phyloP scores from a whole-genome alignment of 176 grass and related monocot species.

The Carex kokanica region DNA sequence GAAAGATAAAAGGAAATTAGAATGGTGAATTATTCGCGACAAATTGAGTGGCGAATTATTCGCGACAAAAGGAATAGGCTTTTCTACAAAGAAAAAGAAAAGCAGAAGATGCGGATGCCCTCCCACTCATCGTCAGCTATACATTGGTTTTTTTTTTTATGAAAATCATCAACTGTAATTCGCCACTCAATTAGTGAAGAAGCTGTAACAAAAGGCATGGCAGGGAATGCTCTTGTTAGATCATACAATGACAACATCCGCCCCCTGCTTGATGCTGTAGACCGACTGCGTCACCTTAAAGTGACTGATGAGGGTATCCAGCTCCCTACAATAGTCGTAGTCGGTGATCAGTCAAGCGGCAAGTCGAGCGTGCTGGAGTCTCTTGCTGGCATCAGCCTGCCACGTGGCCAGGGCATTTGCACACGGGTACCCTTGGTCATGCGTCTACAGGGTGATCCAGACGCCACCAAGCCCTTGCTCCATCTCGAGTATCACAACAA shows the following conservation, averaged over 20 bases:
- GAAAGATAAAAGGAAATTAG: too few relatives aligned
- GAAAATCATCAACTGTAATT: too few relatives aligned
- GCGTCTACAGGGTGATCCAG: conserved; percentile 21
- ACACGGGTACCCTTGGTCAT: conserved; percentile 35
- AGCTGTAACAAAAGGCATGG: background rate
- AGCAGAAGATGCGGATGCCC: conserved; percentile 26
- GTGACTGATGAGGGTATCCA: conserved; percentile 21
- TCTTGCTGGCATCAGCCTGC: conserved; percentile 35
- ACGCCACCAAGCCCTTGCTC: background rate
- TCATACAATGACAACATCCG: conserved; percentile 12
- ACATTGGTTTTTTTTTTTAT: too few relatives aligned
- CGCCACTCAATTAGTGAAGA: background rate
- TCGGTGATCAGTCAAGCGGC: conserved; percentile 21
- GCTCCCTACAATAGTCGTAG: conserved; percentile 14
- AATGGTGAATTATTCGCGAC: too few relatives aligned
- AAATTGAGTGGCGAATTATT: too few relatives aligned
- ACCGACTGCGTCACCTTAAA: conserved; percentile 13
- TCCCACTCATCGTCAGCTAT: too few relatives aligned
- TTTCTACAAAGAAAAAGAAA: conserved; percentile 25
- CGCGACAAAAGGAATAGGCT: too few relatives aligned
- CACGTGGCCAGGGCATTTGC: conserved; percentile 33
- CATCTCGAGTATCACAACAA: conserved; percentile 26
- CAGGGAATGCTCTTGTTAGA: background rate
- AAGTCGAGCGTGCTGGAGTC: conserved; percentile 36
- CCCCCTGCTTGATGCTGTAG: background rate